These are phyloP conservation scores for Ogataea philodendri DNA, from an alignment of 805 yeast genomes.

Conservation along the genomic window DNA sequence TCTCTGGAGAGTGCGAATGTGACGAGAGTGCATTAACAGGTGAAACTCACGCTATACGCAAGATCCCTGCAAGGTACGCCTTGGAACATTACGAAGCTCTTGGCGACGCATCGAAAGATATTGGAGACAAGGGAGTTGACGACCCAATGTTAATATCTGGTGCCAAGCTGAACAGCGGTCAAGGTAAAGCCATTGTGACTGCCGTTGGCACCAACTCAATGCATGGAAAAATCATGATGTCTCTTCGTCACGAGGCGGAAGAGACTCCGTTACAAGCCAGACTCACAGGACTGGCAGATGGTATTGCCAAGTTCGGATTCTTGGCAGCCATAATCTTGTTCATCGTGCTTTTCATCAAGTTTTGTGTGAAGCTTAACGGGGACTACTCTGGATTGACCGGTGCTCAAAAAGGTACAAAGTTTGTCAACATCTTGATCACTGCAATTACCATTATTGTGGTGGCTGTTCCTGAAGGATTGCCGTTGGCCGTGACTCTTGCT, in stretches of 20 bases:
- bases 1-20: conserved; percentile 75
- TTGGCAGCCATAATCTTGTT: conserved; percentile 82
- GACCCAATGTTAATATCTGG: conserved; percentile 93
- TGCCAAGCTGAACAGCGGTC: conserved; percentile 80
- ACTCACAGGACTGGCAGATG: conserved; percentile 79
- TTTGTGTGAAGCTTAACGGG: conserved; percentile 57
- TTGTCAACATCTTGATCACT: conserved; percentile 82
- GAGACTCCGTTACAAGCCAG: conserved; percentile 87
- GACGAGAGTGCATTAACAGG: conserved; percentile 95
- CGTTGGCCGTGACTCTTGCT: conserved; percentile 94
- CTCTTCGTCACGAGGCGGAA: conserved; percentile 73
- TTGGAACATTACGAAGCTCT: conserved; percentile 30
- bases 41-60: conserved; percentile 80
- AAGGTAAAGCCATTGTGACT: conserved; percentile 81
- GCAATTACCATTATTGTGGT: conserved; percentile 93
- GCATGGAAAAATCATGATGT: conserved; percentile 87
- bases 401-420: conserved; percentile 79
- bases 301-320: conserved; percentile 92
- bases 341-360: conserved; percentile 73
- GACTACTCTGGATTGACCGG: conserved; percentile 44
- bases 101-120: conserved; percentile 28
- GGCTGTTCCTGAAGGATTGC: conserved; percentile 99
- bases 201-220: conserved; percentile 89
- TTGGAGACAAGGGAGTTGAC: conserved; percentile 43
- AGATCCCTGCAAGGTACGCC: conserved; percentile 52